A percentile compares a stretch with the other conserved stretches of the same genome.
These are phyloP conservation scores for Pseudonitzschia pungens DNA, from an alignment of 108 stramenopile species.

Conservation along the genomic window DNA sequence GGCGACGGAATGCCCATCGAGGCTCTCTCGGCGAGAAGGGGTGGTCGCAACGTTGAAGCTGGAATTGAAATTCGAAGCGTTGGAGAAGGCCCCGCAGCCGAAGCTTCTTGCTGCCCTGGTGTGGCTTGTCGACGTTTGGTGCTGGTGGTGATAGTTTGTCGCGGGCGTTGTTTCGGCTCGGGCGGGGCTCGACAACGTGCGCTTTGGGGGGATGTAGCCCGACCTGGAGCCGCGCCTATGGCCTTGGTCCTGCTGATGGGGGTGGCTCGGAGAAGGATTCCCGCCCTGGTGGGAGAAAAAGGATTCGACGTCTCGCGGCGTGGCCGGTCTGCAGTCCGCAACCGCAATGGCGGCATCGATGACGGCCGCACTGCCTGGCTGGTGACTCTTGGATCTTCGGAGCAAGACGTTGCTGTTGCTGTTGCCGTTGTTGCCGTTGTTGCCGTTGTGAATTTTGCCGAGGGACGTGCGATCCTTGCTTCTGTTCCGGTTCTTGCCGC, in stretches of 20 bases:
- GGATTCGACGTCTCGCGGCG: background rate
- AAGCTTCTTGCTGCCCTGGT: background rate
- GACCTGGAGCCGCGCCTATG: no score
- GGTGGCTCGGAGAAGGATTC: background rate
- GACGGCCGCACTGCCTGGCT: background rate
- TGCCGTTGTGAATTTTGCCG: background rate
- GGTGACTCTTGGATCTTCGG: constrained; percentile 22
- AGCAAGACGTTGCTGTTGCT: constrained; percentile 1
- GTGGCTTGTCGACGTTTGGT: background rate
- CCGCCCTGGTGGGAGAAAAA: background rate
- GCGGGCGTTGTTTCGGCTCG: background rate
- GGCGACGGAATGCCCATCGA: no score
- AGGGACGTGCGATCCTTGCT: background rate
- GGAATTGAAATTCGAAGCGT: background rate
- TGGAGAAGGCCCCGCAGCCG: background rate
- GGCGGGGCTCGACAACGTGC: background rate
- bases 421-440: background rate
- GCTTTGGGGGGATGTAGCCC: background rate
- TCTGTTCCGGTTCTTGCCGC: background rate
- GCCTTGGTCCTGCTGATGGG: no score
- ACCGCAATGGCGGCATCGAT: background rate
- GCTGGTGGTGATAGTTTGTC: background rate
- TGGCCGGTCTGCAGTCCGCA: background rate
- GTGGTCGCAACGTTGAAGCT: background rate
- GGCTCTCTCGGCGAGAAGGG: background rate